These are phyloP conservation scores for Scheffersomyces lignicola DNA, from an alignment of 1,139 yeast genomes.

Conservation along the genomic window DNA sequence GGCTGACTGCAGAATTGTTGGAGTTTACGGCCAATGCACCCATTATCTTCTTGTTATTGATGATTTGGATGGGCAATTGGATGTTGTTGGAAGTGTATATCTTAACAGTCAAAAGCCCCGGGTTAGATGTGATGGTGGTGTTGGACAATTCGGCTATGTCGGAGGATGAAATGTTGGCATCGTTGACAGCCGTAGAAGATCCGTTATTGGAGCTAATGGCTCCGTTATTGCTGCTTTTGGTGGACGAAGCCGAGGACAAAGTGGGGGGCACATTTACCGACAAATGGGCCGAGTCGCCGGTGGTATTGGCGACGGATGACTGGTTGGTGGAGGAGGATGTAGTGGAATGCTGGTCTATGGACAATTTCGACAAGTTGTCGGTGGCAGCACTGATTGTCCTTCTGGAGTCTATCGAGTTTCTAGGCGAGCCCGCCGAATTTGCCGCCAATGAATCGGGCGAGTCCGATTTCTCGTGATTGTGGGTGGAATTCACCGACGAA, in stretches of 20 bases:
- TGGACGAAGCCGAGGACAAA: background rate
- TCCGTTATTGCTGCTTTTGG: background rate
- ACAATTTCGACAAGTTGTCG: slow-evolving; percentile 28
- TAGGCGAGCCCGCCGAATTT: slow-evolving; percentile 13
- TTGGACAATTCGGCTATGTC: slow-evolving; percentile 2
- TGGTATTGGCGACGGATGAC: slow-evolving; percentile 1
- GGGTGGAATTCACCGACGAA: slow-evolving; percentile 4
- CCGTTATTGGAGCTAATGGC: background rate
- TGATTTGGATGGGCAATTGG: slow-evolving; percentile 60
- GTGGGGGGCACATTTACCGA: background rate
- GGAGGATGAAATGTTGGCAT: background rate
- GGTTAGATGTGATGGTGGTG: slow-evolving; percentile 27
- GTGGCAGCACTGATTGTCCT: slow-evolving; percentile 25
- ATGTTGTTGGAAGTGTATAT: slow-evolving; percentile 62
- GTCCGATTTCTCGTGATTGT: slow-evolving; percentile 7
- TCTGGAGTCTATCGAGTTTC: slow-evolving; percentile 29
- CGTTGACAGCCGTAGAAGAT: background rate
- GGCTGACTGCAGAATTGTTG: slow-evolving; percentile 38
- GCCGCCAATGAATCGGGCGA: slow-evolving; percentile 13
- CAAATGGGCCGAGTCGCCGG: background rate
- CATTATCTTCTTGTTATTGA: slow-evolving; percentile 52
- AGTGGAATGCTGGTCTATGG: slow-evolving; percentile 13
- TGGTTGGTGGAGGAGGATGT: slow-evolving; percentile 3
- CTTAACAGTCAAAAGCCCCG: slow-evolving; percentile 72
- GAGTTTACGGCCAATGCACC: slow-evolving; percentile 53